Evolutionary conservation across 257 asterid genomes (phyloP).

Genomic region (Eustoma russellianum): DNA sequence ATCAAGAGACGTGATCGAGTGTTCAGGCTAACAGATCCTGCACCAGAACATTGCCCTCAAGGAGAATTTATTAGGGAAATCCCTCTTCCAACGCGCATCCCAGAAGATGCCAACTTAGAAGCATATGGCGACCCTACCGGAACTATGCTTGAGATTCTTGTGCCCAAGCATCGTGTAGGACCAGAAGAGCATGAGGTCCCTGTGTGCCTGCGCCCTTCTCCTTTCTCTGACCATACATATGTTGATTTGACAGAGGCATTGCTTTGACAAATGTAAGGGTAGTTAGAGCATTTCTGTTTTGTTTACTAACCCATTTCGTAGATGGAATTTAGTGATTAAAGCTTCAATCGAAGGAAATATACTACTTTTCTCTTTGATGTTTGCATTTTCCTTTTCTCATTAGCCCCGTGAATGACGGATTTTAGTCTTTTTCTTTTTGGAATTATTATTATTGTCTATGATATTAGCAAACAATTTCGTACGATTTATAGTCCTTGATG

Average conservation of each 20-base stretch:
- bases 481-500: slow-evolving; percentile 2
- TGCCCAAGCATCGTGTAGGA: slow-evolving; percentile 40
- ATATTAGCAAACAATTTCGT: no score
- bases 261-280: slow-evolving; percentile 19
- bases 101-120: slow-evolving; percentile 42
- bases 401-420: no score
- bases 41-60: slow-evolving; percentile 43
- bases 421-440: no score
- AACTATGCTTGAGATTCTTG: slow-evolving; percentile 41
- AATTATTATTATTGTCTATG: no score
- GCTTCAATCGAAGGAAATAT: not conserved
- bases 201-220: slow-evolving; percentile 46
- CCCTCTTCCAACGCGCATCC: slow-evolving; percentile 37
- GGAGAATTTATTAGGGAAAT: slow-evolving; percentile 42
- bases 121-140: slow-evolving; percentile 38
- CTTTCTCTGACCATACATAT: slow-evolving; percentile 31
- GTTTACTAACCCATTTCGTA: slow-evolving; percentile 14
- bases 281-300: slow-evolving; percentile 3
- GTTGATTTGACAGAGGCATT: slow-evolving; percentile 28
- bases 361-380: not conserved
- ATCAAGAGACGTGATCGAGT: slow-evolving; percentile 32
- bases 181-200: slow-evolving; percentile 42
- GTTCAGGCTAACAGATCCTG: slow-evolving; percentile 36
- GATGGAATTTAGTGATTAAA: slow-evolving; percentile 6
- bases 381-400: not conserved